A percentile compares a stretch with the other conserved stretches of the same genome.
phyloP scores from a whole-genome alignment of 768 basidiomycete species.

The Boletus sp. region DNA sequence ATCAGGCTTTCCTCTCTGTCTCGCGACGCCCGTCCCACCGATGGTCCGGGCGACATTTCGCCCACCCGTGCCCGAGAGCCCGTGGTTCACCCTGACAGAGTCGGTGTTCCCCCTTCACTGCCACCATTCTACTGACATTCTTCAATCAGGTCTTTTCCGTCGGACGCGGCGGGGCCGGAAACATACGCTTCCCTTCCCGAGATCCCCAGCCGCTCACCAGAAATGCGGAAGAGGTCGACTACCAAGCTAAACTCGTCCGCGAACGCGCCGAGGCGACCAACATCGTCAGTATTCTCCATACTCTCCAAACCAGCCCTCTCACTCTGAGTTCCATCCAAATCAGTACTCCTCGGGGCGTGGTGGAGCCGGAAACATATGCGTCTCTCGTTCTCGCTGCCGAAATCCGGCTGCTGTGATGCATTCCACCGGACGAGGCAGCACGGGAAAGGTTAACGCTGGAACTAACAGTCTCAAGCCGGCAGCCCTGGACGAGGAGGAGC shows the following conservation, averaged over 20 bases:
- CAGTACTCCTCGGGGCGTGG: slow-evolving; percentile 65
- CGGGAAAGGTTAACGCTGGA: slow-evolving; percentile 51
- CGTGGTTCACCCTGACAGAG: slow-evolving; percentile 36
- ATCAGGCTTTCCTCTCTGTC: slow-evolving; percentile 38
- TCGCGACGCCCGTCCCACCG: slow-evolving; percentile 40
- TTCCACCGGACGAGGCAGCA: slow-evolving; percentile 63
- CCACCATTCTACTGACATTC: background rate
- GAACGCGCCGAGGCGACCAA: slow-evolving; percentile 29
- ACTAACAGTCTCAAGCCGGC: slow-evolving; percentile 15
- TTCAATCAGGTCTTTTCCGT: slow-evolving; percentile 39
- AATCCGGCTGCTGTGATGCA: slow-evolving; percentile 37
- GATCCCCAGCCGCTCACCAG: slow-evolving; percentile 33
- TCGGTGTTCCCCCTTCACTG: slow-evolving; percentile 18
- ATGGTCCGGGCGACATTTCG: slow-evolving; percentile 53
- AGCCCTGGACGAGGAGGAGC: slow-evolving; percentile 36
- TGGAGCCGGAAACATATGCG: slow-evolving; percentile 59
- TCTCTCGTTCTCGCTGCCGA: slow-evolving; percentile 49
- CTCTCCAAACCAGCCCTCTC: background rate
- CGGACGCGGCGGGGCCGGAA: slow-evolving; percentile 83
- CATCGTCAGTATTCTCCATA: slow-evolving; percentile 32
- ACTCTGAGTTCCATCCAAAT: background rate
- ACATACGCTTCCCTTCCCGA: slow-evolving; percentile 77
- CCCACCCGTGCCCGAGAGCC: slow-evolving; percentile 62
- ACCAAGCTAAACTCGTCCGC: slow-evolving; percentile 23
- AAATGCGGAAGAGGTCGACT: slow-evolving; percentile 21